Base-by-base conservation (phyloP, 306 rosid genomes). In the Vigna unguiculata region DNA sequence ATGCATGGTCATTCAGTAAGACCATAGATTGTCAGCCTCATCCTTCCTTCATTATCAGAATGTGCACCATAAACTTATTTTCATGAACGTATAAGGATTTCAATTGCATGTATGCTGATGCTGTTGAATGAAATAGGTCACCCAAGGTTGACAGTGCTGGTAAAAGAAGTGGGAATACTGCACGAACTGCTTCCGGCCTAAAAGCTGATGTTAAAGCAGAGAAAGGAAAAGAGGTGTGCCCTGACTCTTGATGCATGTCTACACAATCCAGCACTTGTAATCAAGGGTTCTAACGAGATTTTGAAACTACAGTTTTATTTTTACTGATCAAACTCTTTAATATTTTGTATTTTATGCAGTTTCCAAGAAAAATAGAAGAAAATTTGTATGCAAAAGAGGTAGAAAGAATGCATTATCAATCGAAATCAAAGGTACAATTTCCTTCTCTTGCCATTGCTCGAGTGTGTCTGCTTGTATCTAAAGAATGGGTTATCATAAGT, bases 151-250 rank as follows among this genome's bases (percentile, higher is more conserved):
- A 80, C 9, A 36, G 61, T 60, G 15, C 28, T 16, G 89, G 83
- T 25, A 92, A 82, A 85, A 84, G 79, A 87, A 84, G 72, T 57
- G 71, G 73, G 19, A 83, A 80, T 87, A 73, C 72, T 54, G 82
- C 66, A 6, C 81, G 72, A 64, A 62, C 77, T 67, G 47, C 86
- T 43, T 62, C 51, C 16, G 74, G 82, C 45, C 79, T 46, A 68
- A 86, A 79, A 85, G 46, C 77, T 67, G 90, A 78, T 48, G 83
- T 45, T 25, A 77, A 78, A 75, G 51, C 71, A 65, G 89, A 63
- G 75, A 90, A 81, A 85, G 82, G 84, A 67, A 82, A 84, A 43
- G 84, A 86, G 95, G 95, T 90, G 66, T 63, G 51, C 14, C n/a
- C 32, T 20, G 70, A 64, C 32, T 40, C 60, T 79, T 62, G 40